These are phyloP conservation scores for Colletotrichum eremochloae DNA, from an alignment of 2,329 filamentous ascomycete species.

Conservation along the genomic window DNA sequence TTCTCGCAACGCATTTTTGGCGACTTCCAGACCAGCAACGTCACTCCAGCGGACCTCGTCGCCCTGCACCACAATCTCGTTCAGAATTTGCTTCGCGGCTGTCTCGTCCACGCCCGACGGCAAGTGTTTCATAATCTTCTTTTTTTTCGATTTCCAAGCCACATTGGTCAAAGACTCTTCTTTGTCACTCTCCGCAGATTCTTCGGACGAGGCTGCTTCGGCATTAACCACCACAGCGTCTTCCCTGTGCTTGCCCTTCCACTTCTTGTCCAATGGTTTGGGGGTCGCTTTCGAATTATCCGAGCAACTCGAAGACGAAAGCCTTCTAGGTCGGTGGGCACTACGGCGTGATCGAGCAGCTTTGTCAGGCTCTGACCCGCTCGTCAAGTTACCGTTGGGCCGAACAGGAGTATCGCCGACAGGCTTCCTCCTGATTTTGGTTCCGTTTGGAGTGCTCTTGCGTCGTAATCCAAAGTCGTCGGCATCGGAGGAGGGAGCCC, in stretches of 20 bases:
- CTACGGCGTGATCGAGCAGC: conserved; percentile 3
- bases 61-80: conserved; percentile 94
- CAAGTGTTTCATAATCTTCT: conserved; percentile 78
- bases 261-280: conserved; percentile 5
- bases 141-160: conserved; percentile 73
- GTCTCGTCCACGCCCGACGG: conserved; percentile 85
- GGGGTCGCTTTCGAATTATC: background rate
- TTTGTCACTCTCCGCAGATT: conserved; percentile 53
- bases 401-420: conserved; percentile 1
- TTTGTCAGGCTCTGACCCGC: conserved; percentile 30
- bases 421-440: conserved; percentile 35
- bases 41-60: conserved; percentile 97
- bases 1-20: conserved; percentile 93
- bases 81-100: conserved; percentile 91
- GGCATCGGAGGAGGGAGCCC: conserved; percentile 7
- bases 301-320: conserved; percentile 30
- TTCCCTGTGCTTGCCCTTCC: conserved; percentile 50
- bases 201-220: conserved; percentile 62
- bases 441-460: conserved; percentile 27
- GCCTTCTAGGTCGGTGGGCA: background rate
- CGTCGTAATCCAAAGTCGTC: conserved; percentile 21
- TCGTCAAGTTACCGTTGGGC: conserved; percentile 12
- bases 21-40: conserved; percentile 89
- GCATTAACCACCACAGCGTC: conserved; percentile 56
- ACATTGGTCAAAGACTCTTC: conserved; percentile 57